Conservation (phyloP, 331 rosid genomes). For the Stylosanthes scabra region DNA sequence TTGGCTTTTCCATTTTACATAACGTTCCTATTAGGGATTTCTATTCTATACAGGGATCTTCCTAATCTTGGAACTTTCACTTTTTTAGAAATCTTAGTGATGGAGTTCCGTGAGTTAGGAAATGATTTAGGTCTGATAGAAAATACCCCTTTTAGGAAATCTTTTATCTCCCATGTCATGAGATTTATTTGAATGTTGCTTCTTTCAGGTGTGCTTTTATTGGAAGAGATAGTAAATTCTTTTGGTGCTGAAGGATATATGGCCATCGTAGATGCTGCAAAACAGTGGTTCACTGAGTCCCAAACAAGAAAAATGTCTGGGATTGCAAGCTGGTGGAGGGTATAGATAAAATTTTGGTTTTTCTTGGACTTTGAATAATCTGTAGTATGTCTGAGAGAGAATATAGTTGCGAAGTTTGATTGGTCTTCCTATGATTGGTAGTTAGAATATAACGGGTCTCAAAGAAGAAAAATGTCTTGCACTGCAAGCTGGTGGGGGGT, state of each 20-base stretch:
- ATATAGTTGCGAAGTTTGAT: no score
- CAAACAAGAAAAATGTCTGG: slow-evolving; percentile 73
- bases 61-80: no score
- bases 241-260: slow-evolving; percentile 69
- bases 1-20: no score
- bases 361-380: no score
- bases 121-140: no score
- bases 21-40: no score
- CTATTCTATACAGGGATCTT: no score
- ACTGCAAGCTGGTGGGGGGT: slow-evolving; percentile 92
- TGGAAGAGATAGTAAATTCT: slow-evolving; percentile 76
- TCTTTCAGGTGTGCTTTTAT: slow-evolving; percentile 77
- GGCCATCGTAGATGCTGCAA: slow-evolving; percentile 75
- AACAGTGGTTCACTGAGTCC: slow-evolving; percentile 67
- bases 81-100: no score
- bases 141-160: no score
- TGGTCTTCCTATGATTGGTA: no score
- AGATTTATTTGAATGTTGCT: slow-evolving; percentile 33
- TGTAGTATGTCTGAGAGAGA: no score
- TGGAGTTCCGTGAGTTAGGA: no score
- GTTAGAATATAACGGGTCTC: slow-evolving; percentile 53
- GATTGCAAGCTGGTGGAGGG: slow-evolving; percentile 90
- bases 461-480: slow-evolving; percentile 69
- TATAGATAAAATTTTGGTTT: slow-evolving; percentile 41
- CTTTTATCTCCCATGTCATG: neutral